Percentiles rank a stretch among this genome's conserved stretches.
These are phyloP conservation scores for Rhodamnia rubescens DNA, from an alignment of 345 rosid species.

Conservation along the genomic window DNA sequence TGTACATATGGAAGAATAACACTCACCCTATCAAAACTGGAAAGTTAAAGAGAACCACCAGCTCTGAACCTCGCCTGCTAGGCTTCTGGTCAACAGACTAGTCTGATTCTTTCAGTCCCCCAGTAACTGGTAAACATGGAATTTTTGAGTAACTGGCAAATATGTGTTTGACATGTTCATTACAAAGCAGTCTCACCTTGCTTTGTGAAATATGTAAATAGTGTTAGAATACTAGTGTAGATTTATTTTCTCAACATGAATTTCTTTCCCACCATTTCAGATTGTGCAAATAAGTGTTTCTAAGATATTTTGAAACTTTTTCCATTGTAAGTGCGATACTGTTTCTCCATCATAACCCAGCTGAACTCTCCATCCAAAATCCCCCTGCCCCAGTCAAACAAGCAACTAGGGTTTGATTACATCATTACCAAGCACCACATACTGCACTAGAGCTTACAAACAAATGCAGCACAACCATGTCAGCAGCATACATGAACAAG, in stretches of 20 bases:
- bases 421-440: background rate
- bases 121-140: background rate
- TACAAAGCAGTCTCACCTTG: background rate
- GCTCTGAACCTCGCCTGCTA: background rate
- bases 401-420: background rate
- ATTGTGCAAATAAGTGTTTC: background rate
- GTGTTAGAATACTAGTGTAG: background rate
- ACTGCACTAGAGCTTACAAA: background rate
- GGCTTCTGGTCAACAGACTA: background rate
- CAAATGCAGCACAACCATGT: background rate
- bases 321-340: background rate
- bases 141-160: background rate
- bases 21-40: background rate
- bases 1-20: background rate
- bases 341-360: background rate
- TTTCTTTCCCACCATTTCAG: background rate
- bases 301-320: background rate
- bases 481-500: background rate
- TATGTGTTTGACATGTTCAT: background rate
- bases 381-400: background rate
- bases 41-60: background rate
- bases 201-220: background rate
- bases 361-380: background rate
- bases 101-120: background rate
- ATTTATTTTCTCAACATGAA: background rate